Evolutionary conservation across 257 asterid genomes (phyloP).

Genomic region (Thymus quinquecostatus): DNA sequence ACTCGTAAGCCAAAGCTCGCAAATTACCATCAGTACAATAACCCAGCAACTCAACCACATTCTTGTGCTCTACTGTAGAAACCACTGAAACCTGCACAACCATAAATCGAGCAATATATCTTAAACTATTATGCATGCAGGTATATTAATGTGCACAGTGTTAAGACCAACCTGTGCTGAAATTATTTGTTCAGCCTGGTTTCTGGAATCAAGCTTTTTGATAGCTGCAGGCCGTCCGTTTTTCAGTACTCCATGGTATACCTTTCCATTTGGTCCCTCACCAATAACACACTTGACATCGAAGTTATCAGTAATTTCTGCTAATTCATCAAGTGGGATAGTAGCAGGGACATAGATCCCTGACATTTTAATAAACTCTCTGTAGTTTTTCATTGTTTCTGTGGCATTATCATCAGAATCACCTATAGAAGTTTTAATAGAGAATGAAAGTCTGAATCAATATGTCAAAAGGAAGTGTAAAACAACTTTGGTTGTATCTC

Average conservation of each 20-base stretch:
- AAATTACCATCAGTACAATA: conserved; percentile 54
- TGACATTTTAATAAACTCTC: conserved; percentile 19
- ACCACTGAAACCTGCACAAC: conserved; percentile 43
- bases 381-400: conserved; percentile 25
- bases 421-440: conserved; percentile 14
- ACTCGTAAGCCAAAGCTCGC: conserved; percentile 32
- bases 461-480: not conserved
- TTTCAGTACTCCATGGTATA: conserved; percentile 23
- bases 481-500: too few relatives aligned
- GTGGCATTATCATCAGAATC: conserved; percentile 24
- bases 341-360: conserved; percentile 28
- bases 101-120: conserved; percentile 3
- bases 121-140: not conserved
- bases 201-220: conserved; percentile 1
- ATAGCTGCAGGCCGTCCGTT: conserved; percentile 17
- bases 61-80: conserved; percentile 34
- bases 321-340: conserved; percentile 26
- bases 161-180: conserved; percentile 31
- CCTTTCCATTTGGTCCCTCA: conserved; percentile 18
- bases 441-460: not conserved
- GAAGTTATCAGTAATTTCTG: conserved; percentile 9
- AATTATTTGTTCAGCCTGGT: conserved; percentile 28
- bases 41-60: conserved; percentile 60
- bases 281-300: conserved; percentile 10
- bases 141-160: not conserved